phyloP scores from a whole-genome alignment of 768 basidiomycete genomes.

The Mycena albidolilacea region DNA sequence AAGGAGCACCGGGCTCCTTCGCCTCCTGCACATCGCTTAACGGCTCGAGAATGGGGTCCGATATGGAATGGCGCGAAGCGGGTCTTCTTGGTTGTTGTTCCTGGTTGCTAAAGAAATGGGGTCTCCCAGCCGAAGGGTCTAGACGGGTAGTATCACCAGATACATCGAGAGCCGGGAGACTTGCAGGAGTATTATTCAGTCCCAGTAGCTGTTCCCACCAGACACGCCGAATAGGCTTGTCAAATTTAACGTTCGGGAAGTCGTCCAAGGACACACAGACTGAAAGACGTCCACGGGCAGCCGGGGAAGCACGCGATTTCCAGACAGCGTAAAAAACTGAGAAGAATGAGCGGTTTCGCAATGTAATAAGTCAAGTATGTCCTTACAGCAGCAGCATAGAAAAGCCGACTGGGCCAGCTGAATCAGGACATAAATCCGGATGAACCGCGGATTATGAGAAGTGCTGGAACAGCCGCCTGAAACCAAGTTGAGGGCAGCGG shows the following conservation, averaged over 20 bases:
- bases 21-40: conserved; percentile 21
- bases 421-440: conserved; percentile 60
- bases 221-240: conserved; percentile 52
- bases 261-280: conserved; percentile 63
- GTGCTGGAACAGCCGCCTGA: conserved; percentile 64
- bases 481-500: background rate
- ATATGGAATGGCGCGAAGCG: conserved; percentile 1
- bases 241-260: conserved; percentile 49
- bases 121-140: conserved; percentile 3
- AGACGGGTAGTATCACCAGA: background rate
- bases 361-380: background rate
- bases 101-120: conserved; percentile 15
- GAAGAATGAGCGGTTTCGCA: conserved; percentile 26
- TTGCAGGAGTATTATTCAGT: background rate
- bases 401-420: conserved; percentile 71
- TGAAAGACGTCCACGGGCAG: conserved; percentile 70
- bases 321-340: conserved; percentile 71
- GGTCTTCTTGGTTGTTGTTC: conserved; percentile 23
- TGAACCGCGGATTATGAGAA: conserved; percentile 51
- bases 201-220: conserved; percentile 68
- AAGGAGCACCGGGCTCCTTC: conserved; percentile 29
- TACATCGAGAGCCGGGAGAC: conserved; percentile 20
- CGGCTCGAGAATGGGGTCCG: conserved; percentile 34
- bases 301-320: conserved; percentile 65
- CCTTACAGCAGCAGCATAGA: conserved; percentile 73